phyloP scores from a whole-genome alignment of 495 filamentous ascomycete genomes.

The Neurospora sp. region DNA sequence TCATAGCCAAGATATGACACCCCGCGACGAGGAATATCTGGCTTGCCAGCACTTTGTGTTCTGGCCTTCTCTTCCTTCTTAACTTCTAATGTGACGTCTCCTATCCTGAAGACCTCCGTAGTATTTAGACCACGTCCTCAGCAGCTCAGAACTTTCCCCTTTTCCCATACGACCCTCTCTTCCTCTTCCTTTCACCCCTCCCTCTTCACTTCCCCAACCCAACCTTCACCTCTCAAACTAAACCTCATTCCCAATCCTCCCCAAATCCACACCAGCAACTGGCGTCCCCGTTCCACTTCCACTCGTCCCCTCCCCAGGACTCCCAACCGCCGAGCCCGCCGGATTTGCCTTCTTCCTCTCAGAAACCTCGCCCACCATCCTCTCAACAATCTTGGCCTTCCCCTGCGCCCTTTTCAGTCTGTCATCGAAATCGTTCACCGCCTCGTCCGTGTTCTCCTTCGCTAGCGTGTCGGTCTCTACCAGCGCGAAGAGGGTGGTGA shows the following conservation, averaged over 20 bases:
- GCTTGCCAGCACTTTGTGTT: background rate
- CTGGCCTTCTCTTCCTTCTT: background rate
- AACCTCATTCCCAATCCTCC: background rate
- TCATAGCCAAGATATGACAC: background rate
- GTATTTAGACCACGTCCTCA: background rate
- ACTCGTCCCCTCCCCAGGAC: no score
- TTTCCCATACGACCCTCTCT: background rate
- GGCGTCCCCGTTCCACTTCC: no score
- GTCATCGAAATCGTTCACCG: constrained; percentile 78
- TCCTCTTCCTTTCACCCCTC: background rate
- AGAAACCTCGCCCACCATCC: constrained; percentile 49
- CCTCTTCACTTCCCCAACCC: background rate
- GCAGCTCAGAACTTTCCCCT: background rate
- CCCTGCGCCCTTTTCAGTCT: constrained; percentile 65
- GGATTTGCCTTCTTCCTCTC: no score
- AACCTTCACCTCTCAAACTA: background rate
- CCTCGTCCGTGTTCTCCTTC: constrained; percentile 71
- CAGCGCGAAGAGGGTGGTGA: constrained; percentile 62
- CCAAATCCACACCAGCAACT: background rate
- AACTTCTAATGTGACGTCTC: background rate
- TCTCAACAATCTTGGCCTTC: constrained; percentile 76
- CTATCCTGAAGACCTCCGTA: background rate
- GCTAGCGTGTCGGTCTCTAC: constrained; percentile 69
- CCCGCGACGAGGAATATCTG: background rate
- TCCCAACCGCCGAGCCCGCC: no score